phyloP scores from a whole-genome alignment of 805 yeast genomes.

The Starmerella riodocensis region DNA sequence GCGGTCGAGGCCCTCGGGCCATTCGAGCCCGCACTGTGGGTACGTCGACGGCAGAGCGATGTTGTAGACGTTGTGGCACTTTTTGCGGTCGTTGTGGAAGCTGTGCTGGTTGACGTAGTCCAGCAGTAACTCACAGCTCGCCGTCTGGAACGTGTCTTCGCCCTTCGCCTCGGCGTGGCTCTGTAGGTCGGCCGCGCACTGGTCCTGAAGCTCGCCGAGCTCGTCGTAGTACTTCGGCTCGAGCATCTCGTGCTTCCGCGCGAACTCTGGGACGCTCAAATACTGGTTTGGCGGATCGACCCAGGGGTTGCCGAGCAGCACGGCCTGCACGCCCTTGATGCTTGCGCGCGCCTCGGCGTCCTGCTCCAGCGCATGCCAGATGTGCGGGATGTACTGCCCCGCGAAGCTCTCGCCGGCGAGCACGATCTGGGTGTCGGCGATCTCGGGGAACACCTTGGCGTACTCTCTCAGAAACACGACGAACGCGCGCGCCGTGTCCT shows the following conservation, averaged over 20 bases:
- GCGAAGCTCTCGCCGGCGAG: slow-evolving; percentile 95
- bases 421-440: slow-evolving; percentile 46
- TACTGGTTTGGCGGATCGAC: slow-evolving; percentile 79
- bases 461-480: slow-evolving; percentile 52
- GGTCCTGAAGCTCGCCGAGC: slow-evolving; percentile 20
- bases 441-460: slow-evolving; percentile 61
- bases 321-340: slow-evolving; percentile 42
- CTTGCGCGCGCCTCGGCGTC: slow-evolving; percentile 20
- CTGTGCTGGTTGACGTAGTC: slow-evolving; percentile 9
- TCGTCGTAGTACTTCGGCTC: slow-evolving; percentile 20
- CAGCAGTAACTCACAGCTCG: background rate
- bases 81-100: slow-evolving; percentile 16
- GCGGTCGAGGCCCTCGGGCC: slow-evolving; percentile 58
- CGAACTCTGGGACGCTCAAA: slow-evolving; percentile 62
- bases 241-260: slow-evolving; percentile 46
- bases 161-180: slow-evolving; percentile 8
- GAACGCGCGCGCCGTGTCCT: slow-evolving; percentile 48
- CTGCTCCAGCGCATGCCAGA: slow-evolving; percentile 49
- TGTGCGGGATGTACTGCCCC: slow-evolving; percentile 89
- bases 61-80: slow-evolving; percentile 77
- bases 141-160: background rate
- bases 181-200: slow-evolving; percentile 23
- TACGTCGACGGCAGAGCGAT: slow-evolving; percentile 52
- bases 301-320: slow-evolving; percentile 89
- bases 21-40: slow-evolving; percentile 82